These are phyloP conservation scores for Biscutella laevigata DNA, from an alignment of 441 rosid genomes.

Conservation along the genomic window DNA sequence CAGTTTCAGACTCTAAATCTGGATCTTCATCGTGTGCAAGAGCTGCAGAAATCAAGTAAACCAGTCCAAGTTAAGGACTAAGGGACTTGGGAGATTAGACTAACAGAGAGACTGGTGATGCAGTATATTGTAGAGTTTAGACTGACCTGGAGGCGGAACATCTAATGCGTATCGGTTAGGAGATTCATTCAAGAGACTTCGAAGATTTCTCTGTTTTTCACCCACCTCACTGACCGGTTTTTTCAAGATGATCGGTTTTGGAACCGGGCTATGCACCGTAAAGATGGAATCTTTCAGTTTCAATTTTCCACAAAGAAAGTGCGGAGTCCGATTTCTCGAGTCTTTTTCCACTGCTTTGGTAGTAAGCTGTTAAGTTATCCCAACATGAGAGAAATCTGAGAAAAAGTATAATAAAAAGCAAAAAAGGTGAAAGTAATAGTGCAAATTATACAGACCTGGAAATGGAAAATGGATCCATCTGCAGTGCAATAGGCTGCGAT, in stretches of 20 bases:
- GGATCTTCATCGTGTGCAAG: slow-evolving; percentile 38
- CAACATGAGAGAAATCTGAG: not conserved
- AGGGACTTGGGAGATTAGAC: not conserved
- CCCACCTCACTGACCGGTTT: slow-evolving; percentile 33
- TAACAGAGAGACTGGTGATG: not conserved
- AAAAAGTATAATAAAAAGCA: not conserved
- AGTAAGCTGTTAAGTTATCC: slow-evolving; percentile 22
- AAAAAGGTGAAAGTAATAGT: not conserved
- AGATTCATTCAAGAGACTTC: slow-evolving; percentile 32
- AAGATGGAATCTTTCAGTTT: slow-evolving; percentile 45
- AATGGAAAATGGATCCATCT: slow-evolving; percentile 60
- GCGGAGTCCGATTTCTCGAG: slow-evolving; percentile 58
- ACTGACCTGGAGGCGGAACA: slow-evolving; percentile 17
- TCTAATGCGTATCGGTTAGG: slow-evolving; percentile 19
- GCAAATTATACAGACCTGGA: slow-evolving; percentile 45
- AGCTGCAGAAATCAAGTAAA: slow-evolving; percentile 31
- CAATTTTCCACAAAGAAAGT: slow-evolving; percentile 54
- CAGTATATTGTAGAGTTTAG: not conserved
- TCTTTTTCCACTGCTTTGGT: slow-evolving; percentile 61
- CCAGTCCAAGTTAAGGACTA: not conserved
- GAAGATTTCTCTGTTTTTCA: slow-evolving; percentile 34
- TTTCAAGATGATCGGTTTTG: slow-evolving; percentile 38
- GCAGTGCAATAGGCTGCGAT: slow-evolving; percentile 80
- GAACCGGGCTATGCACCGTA: slow-evolving; percentile 36
- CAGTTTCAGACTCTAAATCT: slow-evolving; percentile 32